These are phyloP conservation scores for Ophiostoma novo-ulmi DNA, from an alignment of 2,329 filamentous ascomycete genomes.

Conservation along the genomic window DNA sequence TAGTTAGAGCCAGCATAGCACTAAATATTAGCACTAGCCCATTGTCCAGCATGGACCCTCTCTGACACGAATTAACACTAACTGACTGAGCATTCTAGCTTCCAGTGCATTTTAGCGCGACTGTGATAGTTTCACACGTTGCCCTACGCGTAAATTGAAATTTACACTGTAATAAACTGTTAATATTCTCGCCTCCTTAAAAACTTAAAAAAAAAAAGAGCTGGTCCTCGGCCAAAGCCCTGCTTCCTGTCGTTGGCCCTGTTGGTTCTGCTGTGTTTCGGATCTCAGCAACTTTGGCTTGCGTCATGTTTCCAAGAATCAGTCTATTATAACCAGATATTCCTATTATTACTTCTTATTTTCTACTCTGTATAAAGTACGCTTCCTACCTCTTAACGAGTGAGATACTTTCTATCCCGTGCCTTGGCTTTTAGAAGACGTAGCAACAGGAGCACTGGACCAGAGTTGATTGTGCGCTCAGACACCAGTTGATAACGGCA, in stretches of 20 bases:
- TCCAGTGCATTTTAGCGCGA: not conserved
- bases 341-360: not conserved
- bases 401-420: not conserved
- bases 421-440: slow-evolving; percentile 1
- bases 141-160: not conserved
- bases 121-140: not conserved
- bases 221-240: not conserved
- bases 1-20: slow-evolving; percentile 7
- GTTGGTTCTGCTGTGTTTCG: not conserved
- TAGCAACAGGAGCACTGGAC: not conserved
- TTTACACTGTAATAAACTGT: not conserved
- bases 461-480: not conserved
- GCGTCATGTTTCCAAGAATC: not conserved
- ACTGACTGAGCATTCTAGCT: not conserved
- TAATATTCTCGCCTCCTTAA: not conserved
- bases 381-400: not conserved
- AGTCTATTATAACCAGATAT: not conserved
- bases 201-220: not conserved
- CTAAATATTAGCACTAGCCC: slow-evolving; percentile 1
- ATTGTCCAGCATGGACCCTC: slow-evolving; percentile 1
- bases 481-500: not conserved
- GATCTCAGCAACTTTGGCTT: not conserved
- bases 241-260: not conserved
- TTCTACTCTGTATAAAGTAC: not conserved
- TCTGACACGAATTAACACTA: not conserved